These are phyloP conservation scores for Patellifolia procumbens DNA, from an alignment of 179 eudicot species.

Conservation along the genomic window DNA sequence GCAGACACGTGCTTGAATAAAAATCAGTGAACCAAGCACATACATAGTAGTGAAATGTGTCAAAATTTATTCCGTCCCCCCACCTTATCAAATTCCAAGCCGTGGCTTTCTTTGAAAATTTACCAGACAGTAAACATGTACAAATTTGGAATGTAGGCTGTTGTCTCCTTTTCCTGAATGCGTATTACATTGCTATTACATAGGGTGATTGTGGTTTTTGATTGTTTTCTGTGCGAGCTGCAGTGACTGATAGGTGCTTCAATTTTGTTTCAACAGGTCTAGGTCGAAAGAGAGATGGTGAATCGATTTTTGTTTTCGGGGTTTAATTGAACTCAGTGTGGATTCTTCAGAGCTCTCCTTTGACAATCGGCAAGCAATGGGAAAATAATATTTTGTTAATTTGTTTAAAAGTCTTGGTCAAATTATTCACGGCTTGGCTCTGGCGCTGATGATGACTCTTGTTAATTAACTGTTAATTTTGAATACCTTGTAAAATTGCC, in stretches of 20 bases:
- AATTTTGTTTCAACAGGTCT: conserved; percentile 45
- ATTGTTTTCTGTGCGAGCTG: no score
- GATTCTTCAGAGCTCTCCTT: conserved; percentile 43
- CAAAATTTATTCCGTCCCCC: no score
- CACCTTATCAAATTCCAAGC: no score
- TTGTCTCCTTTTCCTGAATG: neutral
- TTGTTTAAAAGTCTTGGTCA: conserved; percentile 29
- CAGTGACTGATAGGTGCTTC: conserved; percentile 10
- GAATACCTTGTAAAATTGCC: conserved; percentile 47
- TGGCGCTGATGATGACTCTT: conserved; percentile 21
- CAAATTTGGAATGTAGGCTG: no score
- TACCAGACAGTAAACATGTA: no score
- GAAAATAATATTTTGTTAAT: conserved; percentile 42
- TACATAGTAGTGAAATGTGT: no score
- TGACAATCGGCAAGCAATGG: conserved; percentile 34
- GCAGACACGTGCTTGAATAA: no score
- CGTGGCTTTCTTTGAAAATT: no score
- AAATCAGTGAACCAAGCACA: no score
- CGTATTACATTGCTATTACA: no score
- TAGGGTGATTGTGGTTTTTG: neutral
- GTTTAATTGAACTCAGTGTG: conserved; percentile 25
- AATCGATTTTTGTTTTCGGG: conserved; percentile 19
- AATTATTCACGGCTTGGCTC: conserved; percentile 34
- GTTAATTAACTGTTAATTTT: conserved; percentile 35
- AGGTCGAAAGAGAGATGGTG: conserved; percentile 63